phyloP scores from a whole-genome alignment of 106 monocot genomes.

The Acanthochlamys bracteata region DNA sequence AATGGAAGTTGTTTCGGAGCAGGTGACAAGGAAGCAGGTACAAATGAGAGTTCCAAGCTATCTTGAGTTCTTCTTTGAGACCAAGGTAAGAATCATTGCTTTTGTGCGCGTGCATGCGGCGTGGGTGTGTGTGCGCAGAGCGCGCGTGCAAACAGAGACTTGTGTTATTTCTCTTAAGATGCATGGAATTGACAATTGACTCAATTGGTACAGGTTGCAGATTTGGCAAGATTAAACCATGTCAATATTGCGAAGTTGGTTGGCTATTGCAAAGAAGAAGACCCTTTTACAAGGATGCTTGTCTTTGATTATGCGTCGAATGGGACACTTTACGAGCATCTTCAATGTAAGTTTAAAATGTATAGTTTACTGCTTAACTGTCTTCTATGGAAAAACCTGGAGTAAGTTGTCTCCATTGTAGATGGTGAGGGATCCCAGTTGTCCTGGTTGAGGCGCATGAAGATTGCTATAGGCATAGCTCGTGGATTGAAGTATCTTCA shows the following conservation, averaged over 20 bases:
- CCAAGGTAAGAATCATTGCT: background rate
- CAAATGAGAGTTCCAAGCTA: conserved; percentile 18
- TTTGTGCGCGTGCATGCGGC: too few species aligned
- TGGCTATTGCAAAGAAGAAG: conserved; percentile 44
- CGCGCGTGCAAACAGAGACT: too few species aligned
- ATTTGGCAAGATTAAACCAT: conserved; percentile 51
- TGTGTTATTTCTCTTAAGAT: background rate
- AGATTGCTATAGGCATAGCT: conserved; percentile 64
- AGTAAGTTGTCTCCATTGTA: conserved; percentile 16
- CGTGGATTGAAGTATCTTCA: conserved; percentile 74
- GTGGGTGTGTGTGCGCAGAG: too few species aligned
- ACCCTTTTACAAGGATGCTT: conserved; percentile 59
- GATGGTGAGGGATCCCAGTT: conserved; percentile 74
- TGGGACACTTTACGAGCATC: conserved; percentile 61
- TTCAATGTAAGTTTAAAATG: conserved; percentile 38
- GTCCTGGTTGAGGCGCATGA: conserved; percentile 90
- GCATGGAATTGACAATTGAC: background rate
- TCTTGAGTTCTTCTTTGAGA: conserved; percentile 1
- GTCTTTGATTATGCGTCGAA: conserved; percentile 67
- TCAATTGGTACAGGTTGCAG: conserved; percentile 5
- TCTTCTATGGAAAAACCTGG: too few species aligned
- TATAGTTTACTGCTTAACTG: too few species aligned
- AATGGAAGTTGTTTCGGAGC: background rate
- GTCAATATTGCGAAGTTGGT: conserved; percentile 60
- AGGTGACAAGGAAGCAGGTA: conserved; percentile 28